Evolutionary conservation across 1,139 yeast genomes (phyloP).

Genomic region (Meyerozyma sp.): DNA sequence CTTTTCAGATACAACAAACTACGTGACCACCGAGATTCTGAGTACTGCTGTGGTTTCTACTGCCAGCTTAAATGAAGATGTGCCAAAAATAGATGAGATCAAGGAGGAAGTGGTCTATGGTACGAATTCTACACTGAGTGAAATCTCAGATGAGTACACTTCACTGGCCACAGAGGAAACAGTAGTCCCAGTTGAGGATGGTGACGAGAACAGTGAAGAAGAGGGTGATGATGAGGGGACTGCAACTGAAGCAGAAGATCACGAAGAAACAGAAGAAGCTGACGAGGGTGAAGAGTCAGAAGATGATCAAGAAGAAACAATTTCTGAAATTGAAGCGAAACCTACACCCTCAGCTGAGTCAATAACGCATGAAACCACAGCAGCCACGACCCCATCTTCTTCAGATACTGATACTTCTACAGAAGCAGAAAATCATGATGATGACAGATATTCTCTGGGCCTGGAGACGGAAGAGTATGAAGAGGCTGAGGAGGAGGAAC

Average conservation of each 20-base stretch:
- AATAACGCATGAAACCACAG: too few species aligned
- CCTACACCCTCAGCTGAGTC: too few species aligned
- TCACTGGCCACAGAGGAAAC: background rate
- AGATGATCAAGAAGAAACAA: background rate
- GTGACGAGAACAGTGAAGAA: slow-evolving; percentile 1
- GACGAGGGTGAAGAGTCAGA: background rate
- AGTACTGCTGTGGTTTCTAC: slow-evolving; percentile 2
- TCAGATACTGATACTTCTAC: too few species aligned
- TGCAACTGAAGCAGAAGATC: slow-evolving; percentile 4
- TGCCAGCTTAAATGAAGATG: background rate
- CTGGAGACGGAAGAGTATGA: too few species aligned
- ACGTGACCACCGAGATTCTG: slow-evolving; percentile 9
- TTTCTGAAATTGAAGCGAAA: background rate
- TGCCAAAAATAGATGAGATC: background rate
- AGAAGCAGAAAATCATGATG: too few species aligned
- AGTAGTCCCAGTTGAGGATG: slow-evolving; percentile 1
- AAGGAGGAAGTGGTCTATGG: background rate
- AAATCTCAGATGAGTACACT: background rate
- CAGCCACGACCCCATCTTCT: too few species aligned
- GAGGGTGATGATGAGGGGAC: slow-evolving; percentile 1
- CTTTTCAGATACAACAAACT: slow-evolving; percentile 12
- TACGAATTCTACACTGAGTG: background rate
- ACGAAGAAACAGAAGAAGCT: slow-evolving; percentile 4
- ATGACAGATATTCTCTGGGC: too few species aligned
- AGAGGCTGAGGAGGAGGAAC: too few species aligned